A percentile compares a stretch with the other conserved stretches of the same genome.
phyloP scores from a whole-genome alignment of 768 basidiomycete species.

The Dioszegia aurantiaca region DNA sequence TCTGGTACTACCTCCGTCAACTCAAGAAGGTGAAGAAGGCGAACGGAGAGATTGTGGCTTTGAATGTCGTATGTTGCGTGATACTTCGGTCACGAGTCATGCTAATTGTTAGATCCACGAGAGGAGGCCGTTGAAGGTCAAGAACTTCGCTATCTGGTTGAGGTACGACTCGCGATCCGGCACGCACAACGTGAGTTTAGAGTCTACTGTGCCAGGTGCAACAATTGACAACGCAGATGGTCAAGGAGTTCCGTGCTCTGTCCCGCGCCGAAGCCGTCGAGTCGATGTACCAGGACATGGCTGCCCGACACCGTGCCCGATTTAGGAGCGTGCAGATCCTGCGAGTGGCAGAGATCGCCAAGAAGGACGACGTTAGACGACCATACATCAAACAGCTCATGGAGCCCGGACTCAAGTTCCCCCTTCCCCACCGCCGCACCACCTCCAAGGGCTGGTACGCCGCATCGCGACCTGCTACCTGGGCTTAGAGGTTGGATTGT shows the following conservation, averaged over 20 bases:
- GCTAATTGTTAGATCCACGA: conserved; percentile 72
- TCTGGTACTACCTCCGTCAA: conserved; percentile 99
- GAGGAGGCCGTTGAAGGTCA: conserved; percentile 96
- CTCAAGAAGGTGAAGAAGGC: conserved; percentile 99
- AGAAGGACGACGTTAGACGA: conserved; percentile 84
- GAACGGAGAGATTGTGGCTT: conserved; percentile 96
- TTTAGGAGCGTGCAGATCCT: conserved; percentile 99
- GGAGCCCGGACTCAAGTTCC: conserved; percentile 88
- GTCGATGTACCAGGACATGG: conserved; percentile 98
- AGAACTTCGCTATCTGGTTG: conserved; percentile 99
- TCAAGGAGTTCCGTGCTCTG: conserved; percentile 79
- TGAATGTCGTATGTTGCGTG: conserved; percentile 88
- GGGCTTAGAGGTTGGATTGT: conserved; percentile 13
- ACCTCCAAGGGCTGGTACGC: conserved; percentile 52
- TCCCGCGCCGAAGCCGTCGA: conserved; percentile 91
- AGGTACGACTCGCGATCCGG: conserved; percentile 99
- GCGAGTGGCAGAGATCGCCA: conserved; percentile 93
- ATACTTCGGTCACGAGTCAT: neutral
- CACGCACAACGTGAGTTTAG: conserved; percentile 89
- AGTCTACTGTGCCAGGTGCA: neutral
- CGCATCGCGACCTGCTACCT: conserved; percentile 46
- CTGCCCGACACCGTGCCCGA: conserved; percentile 96
- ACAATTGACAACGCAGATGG: conserved; percentile 40
- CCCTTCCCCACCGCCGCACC: conserved; percentile 70
- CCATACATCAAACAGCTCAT: conserved; percentile 98